Base-by-base conservation (phyloP, 352 stramenopile species). In the Globisporangium alternatum region DNA sequence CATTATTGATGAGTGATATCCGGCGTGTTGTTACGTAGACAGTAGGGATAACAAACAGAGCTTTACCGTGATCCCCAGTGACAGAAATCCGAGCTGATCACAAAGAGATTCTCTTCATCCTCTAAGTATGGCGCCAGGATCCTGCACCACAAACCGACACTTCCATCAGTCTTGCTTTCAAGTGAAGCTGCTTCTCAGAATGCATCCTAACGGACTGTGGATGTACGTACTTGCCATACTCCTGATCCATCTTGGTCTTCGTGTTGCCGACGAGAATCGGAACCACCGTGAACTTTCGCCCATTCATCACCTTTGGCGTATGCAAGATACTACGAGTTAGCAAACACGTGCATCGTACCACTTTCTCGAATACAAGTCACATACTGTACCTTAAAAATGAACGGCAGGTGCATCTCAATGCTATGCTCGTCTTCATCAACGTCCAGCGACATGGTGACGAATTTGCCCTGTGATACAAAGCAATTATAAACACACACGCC, bases 361-460 rank as follows among this genome's bases (percentile, higher is more conserved):
- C 3, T 13, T 12, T n/a, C 45, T 48, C 41, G 39, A 10, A 19
- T 22, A 33, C 22, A 19, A n/a, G 43, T 3, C 51, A 22, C 30
- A 17, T 17, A n/a, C 4, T 56, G n/a, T 8, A 94, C 83, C 74
- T 98, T 96, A 65, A 82, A 80, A 62, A 98, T 89, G 65, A 95
- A 99, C 17, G 96, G 96, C 66, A 98, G 89, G 62, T 99, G 96
- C 95, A 99, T 98, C 75, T 99, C 96, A 56, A 98, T 98, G 55
- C 90, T 98, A 74, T 98, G 95, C 72, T 99, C 96, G 44, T 97
- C 80, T 66, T 99, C 95, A 67, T 99, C 96, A 5, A 97, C 86
- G 52, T 83, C 78, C 60, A 91, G 77, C 33, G 82, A 84, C 82
- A 95, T 92, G 62, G 72, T 88, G 22, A 70, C 69, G 64, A 93